Evolutionary conservation across 2,329 filamentous ascomycete genomes (phyloP), one percentile per base, ranked within the genome.

Genomic region (Macroventuria anomochaeta): DNA sequence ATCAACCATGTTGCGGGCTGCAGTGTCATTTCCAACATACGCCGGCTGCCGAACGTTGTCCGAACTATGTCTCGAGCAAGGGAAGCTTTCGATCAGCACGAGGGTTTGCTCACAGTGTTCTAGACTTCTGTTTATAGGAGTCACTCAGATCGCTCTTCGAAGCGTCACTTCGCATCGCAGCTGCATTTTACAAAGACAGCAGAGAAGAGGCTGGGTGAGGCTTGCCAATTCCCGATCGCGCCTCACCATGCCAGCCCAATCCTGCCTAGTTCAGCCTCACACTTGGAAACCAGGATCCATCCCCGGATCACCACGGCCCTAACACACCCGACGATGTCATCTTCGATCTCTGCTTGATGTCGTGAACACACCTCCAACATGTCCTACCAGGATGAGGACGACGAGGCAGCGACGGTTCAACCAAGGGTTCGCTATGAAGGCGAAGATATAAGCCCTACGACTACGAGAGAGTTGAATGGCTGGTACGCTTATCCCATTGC

Each of bases 401-500:
- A 57, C 15, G 54, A 57, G 21, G 46, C 48, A 5, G 42, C 32
- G 5, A 17, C 41, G 28, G 25, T 7, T 10, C 31, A 43, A 2
- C n/a, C 20, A 28, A 42, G 37, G 10, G 34, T 38, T 3, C 62
- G 61, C 26, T 74, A 72, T 26, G 54, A 64, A 31, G 62, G 61
- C 41, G 70, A 74, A 64, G 71, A 75, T 43, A 88, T 84, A 12
- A 85, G 91, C n/a, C 85, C 87, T 31, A 96, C 92, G 5, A 95
- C 89, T 68, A 76, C 75, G 57, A 91, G 88, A 73, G 92, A 96
- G 80, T 82, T 96, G 58, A 80, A 85, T 38, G 92, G 91, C 56
- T 96, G 92, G 91, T 96, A 96, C 75, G 88, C 88, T 68, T 96
- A 96, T 79, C 88, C 88, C 26, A 93, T 95, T 78, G 92, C 92